Percentiles rank a stretch among this genome's conserved stretches.
Conservation (phyloP, 2,329 filamentous ascomycete species). For the Aureobasidium melanogenum region DNA sequence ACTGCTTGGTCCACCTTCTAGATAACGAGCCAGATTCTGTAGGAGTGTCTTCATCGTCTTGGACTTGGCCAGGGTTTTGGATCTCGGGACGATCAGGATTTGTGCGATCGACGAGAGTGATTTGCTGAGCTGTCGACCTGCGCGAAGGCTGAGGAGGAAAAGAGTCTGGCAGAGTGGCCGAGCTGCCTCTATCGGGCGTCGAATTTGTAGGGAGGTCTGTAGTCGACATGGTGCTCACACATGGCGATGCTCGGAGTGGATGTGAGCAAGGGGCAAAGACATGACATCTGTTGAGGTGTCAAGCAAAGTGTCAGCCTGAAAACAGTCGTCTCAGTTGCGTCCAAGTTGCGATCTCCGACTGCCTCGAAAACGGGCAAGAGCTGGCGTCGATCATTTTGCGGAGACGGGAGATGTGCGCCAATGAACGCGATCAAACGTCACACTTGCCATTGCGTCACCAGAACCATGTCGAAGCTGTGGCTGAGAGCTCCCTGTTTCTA, state of each 20-base stretch:
- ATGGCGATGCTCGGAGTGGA: background rate
- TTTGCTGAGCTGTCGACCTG: slow-evolving; percentile 52
- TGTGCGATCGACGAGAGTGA: slow-evolving; percentile 54
- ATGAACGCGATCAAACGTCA: background rate
- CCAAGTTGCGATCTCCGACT: background rate
- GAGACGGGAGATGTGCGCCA: slow-evolving; percentile 9
- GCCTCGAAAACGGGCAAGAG: background rate
- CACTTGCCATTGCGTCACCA: background rate
- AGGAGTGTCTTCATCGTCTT: slow-evolving; percentile 29
- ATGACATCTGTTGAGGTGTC: background rate
- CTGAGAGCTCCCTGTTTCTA: slow-evolving; percentile 8
- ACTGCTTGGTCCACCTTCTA: slow-evolving; percentile 20
- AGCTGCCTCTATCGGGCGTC: background rate
- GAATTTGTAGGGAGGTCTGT: background rate
- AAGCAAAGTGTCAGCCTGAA: background rate
- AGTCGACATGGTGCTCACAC: background rate
- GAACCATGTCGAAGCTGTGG: background rate
- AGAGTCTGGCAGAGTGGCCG: background rate
- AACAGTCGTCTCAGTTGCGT: background rate
- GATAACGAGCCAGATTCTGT: slow-evolving; percentile 15
- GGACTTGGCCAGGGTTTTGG: background rate
- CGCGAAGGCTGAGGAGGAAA: slow-evolving; percentile 27
- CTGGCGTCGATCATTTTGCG: background rate
- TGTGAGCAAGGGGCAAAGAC: background rate
- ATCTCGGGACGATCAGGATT: slow-evolving; percentile 16